phyloP scores from a whole-genome alignment of 2,329 filamentous ascomycete species.

The Talaromyces sp. region DNA sequence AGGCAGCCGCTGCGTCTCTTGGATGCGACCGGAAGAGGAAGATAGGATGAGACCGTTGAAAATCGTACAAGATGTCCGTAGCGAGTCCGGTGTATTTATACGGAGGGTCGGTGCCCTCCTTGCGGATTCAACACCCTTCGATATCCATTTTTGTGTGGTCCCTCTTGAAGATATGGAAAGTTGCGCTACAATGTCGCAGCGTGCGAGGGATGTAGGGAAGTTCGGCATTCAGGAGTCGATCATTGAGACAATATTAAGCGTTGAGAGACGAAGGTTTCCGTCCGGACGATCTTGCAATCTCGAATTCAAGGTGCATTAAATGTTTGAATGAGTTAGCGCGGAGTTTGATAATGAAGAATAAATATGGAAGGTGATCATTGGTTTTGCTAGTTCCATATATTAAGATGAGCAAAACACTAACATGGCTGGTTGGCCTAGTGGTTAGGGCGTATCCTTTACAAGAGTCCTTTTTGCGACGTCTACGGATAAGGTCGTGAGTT shows the following conservation, averaged over 20 bases:
- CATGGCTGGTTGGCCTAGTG: slow-evolving; percentile 7
- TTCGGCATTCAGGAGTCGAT: slow-evolving; percentile 17
- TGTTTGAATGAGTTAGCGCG: background rate
- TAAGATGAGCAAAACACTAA: too few species aligned
- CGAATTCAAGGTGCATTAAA: background rate
- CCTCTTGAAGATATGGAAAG: slow-evolving; percentile 4
- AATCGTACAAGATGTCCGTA: background rate
- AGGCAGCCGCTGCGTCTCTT: background rate
- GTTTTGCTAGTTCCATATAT: too few species aligned
- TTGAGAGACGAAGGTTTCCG: background rate
- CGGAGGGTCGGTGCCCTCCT: background rate
- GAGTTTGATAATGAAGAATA: background rate
- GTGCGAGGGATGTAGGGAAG: slow-evolving; percentile 8
- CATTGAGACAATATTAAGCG: slow-evolving; percentile 3
- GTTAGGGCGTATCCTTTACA: slow-evolving; percentile 11
- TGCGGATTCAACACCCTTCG: background rate
- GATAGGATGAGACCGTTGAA: background rate
- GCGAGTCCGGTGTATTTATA: background rate
- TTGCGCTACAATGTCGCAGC: slow-evolving; percentile 17
- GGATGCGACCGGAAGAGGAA: background rate
- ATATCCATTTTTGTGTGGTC: slow-evolving; percentile 10
- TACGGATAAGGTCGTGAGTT: slow-evolving; percentile 10
- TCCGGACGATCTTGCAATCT: background rate
- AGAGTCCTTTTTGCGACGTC: background rate
- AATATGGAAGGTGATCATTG: too few species aligned